These are phyloP conservation scores for Chlorella sp. DNA, from an alignment of 139 green algal genomes.

Conservation along the genomic window DNA sequence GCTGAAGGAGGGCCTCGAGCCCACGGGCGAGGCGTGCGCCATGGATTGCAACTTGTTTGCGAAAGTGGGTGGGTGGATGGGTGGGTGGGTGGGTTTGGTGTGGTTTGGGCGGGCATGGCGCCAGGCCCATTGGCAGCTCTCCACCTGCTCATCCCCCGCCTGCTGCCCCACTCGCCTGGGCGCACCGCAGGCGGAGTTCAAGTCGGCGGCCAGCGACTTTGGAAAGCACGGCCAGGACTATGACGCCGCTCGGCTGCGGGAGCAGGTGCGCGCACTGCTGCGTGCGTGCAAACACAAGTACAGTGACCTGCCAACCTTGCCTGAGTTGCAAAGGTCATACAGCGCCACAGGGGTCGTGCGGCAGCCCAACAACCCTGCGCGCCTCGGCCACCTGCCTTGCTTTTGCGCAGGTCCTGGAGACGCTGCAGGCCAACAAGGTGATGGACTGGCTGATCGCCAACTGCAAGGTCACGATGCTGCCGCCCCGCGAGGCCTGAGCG, in stretches of 20 bases:
- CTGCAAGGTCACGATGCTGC: slow-evolving; percentile 23
- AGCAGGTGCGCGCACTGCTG: slow-evolving; percentile 37
- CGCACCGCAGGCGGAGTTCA: slow-evolving; percentile 40
- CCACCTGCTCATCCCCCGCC: not conserved
- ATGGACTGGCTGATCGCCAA: slow-evolving; percentile 53
- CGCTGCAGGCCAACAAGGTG: slow-evolving; percentile 39
- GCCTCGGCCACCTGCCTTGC: not conserved
- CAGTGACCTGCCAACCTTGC: no score
- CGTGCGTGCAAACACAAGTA: no score
- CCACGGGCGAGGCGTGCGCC: no score
- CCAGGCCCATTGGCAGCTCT: not conserved
- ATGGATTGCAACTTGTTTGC: no score
- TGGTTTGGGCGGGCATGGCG: not conserved
- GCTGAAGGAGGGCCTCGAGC: no score
- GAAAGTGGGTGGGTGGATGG: not conserved
- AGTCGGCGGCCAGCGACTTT: slow-evolving; percentile 16
- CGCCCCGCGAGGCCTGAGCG: not conserved
- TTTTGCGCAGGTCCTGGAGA: slow-evolving; percentile 1
- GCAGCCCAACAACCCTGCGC: no score
- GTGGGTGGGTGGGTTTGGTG: not conserved
- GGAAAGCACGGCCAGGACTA: slow-evolving; percentile 33
- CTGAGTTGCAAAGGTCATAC: no score
- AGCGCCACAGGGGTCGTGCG: no score
- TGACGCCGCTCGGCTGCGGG: slow-evolving; percentile 45
- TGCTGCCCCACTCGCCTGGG: not conserved